Base-by-base conservation (phyloP, 192 early-diverging fungal genomes). In the Haplosporangium gracile region DNA sequence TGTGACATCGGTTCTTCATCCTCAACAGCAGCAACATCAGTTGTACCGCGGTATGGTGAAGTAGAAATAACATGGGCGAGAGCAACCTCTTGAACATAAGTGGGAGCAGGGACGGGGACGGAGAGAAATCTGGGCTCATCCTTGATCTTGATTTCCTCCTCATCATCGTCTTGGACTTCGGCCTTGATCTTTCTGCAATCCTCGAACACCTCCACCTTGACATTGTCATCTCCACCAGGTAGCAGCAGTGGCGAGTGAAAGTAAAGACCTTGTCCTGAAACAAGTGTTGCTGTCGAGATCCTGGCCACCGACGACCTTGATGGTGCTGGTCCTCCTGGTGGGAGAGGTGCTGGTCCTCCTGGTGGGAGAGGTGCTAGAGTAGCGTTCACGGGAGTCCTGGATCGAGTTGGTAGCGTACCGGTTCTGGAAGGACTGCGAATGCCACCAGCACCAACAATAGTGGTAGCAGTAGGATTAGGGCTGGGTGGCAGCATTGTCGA, bases 101-200 rank as follows among this genome's bases (percentile, higher is more conserved):
- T 6, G n/a, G 55, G 9, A 6, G n/a, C 55, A 72, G 24, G 20
- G 7, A 71, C 71, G 47, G 34, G 20, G 45, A 32, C 42, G 49
- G 29, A n/a, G 63, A 29, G 6, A 22, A 49, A 24, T 20, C 29
- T 69, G 13, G 34, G 18, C 39, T 24, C 69, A 70, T 39, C 36
- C 55, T 60, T 60, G n/a, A 60, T 60, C 55, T 60, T 7, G n/a
- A 60, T 26, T 60, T 60, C 55, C n/a, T 60, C 55, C n/a, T 60
- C 55, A 15, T 9, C n/a, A 9, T 10, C 24, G 16, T 7, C n/a
- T 26, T 10, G 55, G n/a, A 26, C n/a, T 1, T 60, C 55, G 55
- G 26, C 55, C n/a, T 60, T 60, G 55, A 60, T 26, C 0, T 60
- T 60, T n/a, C 24, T 60, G 8, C 20, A 0, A 22, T 60, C 55